A percentile compares a stretch with the other conserved stretches of the same genome.
Conservation (phyloP, 306 rosid species). For the Ormosia semicastrata region DNA sequence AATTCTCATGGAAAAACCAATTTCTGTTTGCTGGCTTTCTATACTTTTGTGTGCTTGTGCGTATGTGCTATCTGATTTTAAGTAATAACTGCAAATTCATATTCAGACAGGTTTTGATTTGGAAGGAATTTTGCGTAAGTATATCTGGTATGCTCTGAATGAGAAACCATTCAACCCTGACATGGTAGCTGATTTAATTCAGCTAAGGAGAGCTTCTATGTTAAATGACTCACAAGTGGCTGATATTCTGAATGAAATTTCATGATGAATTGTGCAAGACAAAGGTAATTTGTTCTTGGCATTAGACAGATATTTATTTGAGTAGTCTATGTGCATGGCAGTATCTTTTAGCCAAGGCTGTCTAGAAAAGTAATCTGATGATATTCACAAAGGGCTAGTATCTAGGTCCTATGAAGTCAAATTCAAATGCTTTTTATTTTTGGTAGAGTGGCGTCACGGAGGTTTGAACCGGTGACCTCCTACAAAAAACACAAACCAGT, state of each 20-base stretch:
- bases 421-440: not conserved
- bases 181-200: conserved; percentile 70
- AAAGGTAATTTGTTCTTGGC: conserved; percentile 55
- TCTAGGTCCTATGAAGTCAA: conserved; percentile 5
- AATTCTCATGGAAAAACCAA: conserved; percentile 2
- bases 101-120: conserved; percentile 79
- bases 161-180: conserved; percentile 92
- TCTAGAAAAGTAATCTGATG: not conserved
- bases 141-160: conserved; percentile 79
- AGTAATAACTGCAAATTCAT: conserved; percentile 33
- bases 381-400: not conserved
- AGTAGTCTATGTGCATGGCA: not conserved
- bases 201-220: conserved; percentile 68
- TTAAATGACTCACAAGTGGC: conserved; percentile 68
- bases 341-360: not conserved
- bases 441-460: not conserved
- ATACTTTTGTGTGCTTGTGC: conserved; percentile 1
- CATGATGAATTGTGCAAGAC: conserved; percentile 82
- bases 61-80: not conserved
- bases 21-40: conserved; percentile 19
- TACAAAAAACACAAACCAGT: not conserved
- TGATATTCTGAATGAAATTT: conserved; percentile 73
- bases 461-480: not conserved
- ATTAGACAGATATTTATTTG: not conserved
- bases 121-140: conserved; percentile 84